phyloP scores from a whole-genome alignment of 1,284 basidiomycete genomes.

The Pascua sp. region DNA sequence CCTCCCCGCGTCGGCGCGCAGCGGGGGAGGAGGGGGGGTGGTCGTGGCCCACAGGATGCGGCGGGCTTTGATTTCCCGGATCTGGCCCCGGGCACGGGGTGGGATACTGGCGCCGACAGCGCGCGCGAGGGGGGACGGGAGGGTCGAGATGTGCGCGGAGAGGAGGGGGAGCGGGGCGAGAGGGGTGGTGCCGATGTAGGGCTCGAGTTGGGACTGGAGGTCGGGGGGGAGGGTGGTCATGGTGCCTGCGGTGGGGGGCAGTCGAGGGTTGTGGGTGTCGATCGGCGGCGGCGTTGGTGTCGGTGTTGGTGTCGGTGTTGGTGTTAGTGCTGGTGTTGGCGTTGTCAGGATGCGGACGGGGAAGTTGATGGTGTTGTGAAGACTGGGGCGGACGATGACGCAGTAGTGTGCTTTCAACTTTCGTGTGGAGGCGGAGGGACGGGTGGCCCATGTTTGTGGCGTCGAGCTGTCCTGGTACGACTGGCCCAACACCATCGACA shows the following conservation, averaged over 20 bases:
- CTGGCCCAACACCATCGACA: too few species aligned
- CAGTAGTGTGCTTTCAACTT: too few species aligned
- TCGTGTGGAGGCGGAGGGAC: too few species aligned
- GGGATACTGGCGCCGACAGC: slow-evolving; percentile 14
- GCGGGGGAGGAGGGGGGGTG: slow-evolving; percentile 11
- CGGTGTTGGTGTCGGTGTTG: too few species aligned
- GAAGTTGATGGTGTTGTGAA: too few species aligned
- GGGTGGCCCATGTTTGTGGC: too few species aligned
- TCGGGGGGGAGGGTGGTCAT: not conserved
- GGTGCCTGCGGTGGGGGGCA: not conserved
- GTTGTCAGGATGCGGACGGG: too few species aligned
- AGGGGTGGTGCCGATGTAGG: not conserved
- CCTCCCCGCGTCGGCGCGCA: slow-evolving; percentile 30
- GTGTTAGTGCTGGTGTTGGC: too few species aligned
- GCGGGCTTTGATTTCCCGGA: slow-evolving; percentile 38
- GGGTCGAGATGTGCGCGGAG: not conserved
- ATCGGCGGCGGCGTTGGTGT: too few species aligned
- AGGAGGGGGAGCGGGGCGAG: slow-evolving; percentile 1
- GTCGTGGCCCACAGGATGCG: slow-evolving; percentile 29
- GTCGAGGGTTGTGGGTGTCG: too few species aligned
- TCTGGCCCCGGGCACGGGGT: slow-evolving; percentile 29
- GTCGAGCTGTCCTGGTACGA: too few species aligned
- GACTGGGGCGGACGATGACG: too few species aligned
- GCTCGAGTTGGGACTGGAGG: not conserved
- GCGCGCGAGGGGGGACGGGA: not conserved